Evolutionary conservation across 2,329 filamentous ascomycete species (phyloP).

Genomic region (Herpotrichia juniperi): DNA sequence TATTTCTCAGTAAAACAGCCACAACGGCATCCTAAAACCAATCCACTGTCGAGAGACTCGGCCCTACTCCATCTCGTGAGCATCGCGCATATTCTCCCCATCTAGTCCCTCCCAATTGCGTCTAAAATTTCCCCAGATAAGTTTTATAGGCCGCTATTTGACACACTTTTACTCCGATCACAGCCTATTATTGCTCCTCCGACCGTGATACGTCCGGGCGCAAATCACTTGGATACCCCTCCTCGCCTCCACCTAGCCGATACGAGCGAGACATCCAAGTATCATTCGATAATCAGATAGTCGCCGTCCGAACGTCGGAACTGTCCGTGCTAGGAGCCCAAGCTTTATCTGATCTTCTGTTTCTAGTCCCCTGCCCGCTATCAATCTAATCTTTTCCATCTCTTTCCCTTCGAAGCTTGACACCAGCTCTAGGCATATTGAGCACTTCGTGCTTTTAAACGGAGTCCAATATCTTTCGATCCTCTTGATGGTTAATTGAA

Average conservation of each 20-base stretch:
- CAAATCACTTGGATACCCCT: conserved; percentile 1
- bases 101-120: conserved; percentile 1
- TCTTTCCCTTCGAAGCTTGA: conserved; percentile 4
- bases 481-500: background rate
- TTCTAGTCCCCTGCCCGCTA: conserved; percentile 14
- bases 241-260: background rate
- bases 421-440: background rate
- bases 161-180: background rate
- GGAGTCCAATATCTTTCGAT: background rate
- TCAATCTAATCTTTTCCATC: conserved; percentile 36
- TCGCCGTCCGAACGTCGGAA: conserved; percentile 11
- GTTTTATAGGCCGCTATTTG: conserved; percentile 3
- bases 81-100: background rate
- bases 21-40: conserved; percentile 10
- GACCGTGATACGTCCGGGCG: background rate
- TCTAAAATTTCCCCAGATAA: conserved; percentile 1
- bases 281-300: conserved; percentile 13
- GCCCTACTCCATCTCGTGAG: background rate
- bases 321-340: background rate
- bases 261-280: background rate
- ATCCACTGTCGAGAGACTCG: background rate
- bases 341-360: conserved; percentile 12
- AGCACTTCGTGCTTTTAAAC: conserved; percentile 4
- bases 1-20: conserved; percentile 5
- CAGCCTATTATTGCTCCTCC: background rate